A percentile compares a stretch with the other conserved stretches of the same genome.
phyloP scores from a whole-genome alignment of 768 basidiomycete species.

The Mycena alexandri region DNA sequence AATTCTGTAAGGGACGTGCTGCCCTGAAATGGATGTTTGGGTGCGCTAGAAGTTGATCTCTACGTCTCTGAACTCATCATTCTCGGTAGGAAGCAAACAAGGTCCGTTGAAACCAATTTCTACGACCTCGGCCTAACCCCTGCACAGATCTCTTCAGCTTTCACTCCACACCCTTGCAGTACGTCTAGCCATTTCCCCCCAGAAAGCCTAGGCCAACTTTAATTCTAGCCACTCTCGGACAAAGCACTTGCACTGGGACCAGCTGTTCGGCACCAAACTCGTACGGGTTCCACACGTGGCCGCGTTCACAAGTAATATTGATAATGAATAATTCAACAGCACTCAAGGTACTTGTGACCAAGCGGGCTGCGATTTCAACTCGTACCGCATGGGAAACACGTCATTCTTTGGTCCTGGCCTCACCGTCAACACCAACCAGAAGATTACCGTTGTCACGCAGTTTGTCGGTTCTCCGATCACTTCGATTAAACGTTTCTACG shows the following conservation, averaged over 20 bases:
- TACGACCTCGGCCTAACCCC: no score
- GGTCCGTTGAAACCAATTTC: no score
- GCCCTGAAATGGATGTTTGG: slow-evolving; percentile 17
- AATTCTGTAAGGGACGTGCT: slow-evolving; percentile 35
- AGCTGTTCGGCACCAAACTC: slow-evolving; percentile 43
- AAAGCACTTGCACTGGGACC: slow-evolving; percentile 51
- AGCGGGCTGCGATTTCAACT: slow-evolving; percentile 63
- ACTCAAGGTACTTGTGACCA: slow-evolving; percentile 50
- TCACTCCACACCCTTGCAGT: slow-evolving; percentile 57
- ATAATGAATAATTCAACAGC: no score
- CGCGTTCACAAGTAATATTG: not conserved
- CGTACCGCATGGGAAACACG: slow-evolving; percentile 51
- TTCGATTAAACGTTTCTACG: slow-evolving; percentile 53
- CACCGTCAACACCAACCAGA: slow-evolving; percentile 55
- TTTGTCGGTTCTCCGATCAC: slow-evolving; percentile 50
- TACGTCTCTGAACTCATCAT: slow-evolving; percentile 23
- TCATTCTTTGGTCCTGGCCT: slow-evolving; percentile 53
- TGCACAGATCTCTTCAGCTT: slow-evolving; percentile 46
- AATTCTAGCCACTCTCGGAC: slow-evolving; percentile 43
- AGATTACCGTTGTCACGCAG: slow-evolving; percentile 56
- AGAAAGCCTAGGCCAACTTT: not conserved
- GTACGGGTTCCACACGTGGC: not conserved
- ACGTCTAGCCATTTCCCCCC: slow-evolving; percentile 1
- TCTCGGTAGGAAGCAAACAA: no score
- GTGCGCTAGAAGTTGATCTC: not conserved